phyloP scores from a whole-genome alignment of 257 asterid genomes.

The Solanum chiquidenum region DNA sequence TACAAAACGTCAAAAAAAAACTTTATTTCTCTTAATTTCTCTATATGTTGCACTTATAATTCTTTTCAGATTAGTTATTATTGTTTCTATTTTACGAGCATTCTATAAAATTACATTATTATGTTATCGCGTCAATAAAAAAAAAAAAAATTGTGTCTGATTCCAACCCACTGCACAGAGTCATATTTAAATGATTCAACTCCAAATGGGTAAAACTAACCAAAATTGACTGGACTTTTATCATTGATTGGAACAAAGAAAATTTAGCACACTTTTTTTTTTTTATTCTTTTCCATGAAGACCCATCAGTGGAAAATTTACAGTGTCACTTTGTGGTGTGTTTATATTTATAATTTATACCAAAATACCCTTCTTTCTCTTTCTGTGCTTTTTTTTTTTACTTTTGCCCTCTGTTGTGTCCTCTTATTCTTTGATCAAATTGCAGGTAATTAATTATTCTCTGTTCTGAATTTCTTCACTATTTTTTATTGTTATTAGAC shows the following conservation, averaged over 20 bases:
- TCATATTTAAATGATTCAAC: background rate
- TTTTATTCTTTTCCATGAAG: background rate
- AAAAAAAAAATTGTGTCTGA: too few species aligned
- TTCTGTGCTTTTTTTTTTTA: background rate
- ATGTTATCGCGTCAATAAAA: fast-evolving
- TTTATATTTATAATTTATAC: too few species aligned
- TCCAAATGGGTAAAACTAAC: background rate
- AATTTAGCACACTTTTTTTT: background rate
- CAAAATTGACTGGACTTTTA: background rate
- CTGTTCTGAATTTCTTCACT: background rate
- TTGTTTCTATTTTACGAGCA: background rate
- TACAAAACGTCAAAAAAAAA: too few species aligned
- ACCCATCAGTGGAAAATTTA: background rate
- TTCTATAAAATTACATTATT: too few species aligned
- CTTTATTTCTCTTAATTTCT: too few species aligned
- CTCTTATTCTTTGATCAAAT: background rate
- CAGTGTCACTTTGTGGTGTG: background rate
- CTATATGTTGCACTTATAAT: too few species aligned
- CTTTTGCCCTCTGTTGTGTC: background rate
- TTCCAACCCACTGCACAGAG: too few species aligned
- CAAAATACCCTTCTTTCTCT: background rate
- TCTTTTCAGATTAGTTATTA: too few species aligned
- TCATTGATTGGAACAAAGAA: background rate
- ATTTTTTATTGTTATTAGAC: background rate
- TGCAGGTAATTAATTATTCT: background rate